A percentile compares a stretch with the other conserved stretches of the same genome.
phyloP scores from a whole-genome alignment of 75 land plant genomes.

The Picea sitchensis region DNA sequence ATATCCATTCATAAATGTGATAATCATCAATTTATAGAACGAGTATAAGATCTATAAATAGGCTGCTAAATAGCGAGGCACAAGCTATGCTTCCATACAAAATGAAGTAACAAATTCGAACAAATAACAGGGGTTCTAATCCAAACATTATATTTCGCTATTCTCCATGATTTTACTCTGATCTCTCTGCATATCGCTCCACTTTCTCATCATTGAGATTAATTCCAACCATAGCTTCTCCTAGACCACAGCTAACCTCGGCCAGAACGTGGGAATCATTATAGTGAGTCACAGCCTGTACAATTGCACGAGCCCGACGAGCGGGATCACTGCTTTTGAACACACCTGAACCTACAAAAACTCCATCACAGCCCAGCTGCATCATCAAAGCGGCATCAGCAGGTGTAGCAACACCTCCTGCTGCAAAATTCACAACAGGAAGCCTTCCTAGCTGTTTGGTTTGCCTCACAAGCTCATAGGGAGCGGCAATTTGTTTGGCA shows the following conservation, averaged over 20 bases:
- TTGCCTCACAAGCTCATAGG: conserved; percentile 92
- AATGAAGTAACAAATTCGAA: too few relatives aligned
- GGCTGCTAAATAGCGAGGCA: too few relatives aligned
- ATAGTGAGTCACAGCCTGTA: conserved; percentile 75
- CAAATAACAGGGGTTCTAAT: too few relatives aligned
- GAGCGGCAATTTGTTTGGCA: conserved; percentile 66
- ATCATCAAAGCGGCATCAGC: conserved; percentile 97
- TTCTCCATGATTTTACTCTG: conserved; percentile 35
- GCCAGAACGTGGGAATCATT: conserved; percentile 64
- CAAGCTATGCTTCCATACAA: too few relatives aligned
- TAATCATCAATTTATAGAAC: too few relatives aligned
- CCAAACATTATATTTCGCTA: too few relatives aligned
- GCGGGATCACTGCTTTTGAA: conserved; percentile 94
- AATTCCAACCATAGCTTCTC: conserved; percentile 90
- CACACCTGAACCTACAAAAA: conserved; percentile 91
- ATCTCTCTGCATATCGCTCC: conserved; percentile 77
- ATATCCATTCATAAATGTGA: too few relatives aligned
- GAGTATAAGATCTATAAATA: too few relatives aligned
- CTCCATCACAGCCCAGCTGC: conserved; percentile 97
- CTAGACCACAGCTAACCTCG: conserved; percentile 62
- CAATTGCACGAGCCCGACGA: conserved; percentile 59
- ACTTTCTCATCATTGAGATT: conserved; percentile 79
- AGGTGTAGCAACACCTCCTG: conserved; percentile 82
- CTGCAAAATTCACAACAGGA: conserved; percentile 85
- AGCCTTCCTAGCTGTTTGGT: conserved; percentile 93